Conservation (phyloP, 108 stramenopile genomes). For the Skeletonema tropicum region DNA sequence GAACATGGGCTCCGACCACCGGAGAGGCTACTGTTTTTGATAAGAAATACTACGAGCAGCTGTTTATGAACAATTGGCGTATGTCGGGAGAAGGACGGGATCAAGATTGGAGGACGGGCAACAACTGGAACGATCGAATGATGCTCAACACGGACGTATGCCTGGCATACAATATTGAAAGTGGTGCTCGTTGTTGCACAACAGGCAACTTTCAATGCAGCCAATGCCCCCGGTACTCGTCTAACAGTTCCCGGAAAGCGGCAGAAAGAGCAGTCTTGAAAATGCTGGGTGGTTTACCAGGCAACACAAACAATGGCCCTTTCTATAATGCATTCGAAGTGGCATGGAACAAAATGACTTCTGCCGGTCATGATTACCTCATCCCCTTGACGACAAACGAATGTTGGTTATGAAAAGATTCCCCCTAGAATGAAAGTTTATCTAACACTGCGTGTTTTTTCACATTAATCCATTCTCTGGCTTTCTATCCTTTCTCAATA, state of each 20-base stretch:
- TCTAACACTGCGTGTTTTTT: background rate
- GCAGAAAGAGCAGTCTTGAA: conserved; percentile 32
- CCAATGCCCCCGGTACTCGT: conserved; percentile 17
- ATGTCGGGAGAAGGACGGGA: conserved; percentile 7
- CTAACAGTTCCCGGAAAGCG: conserved; percentile 7
- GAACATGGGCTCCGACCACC: conserved; percentile 27
- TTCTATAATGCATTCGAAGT: conserved; percentile 32
- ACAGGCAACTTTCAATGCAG: conserved; percentile 18
- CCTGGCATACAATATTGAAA: conserved; percentile 22
- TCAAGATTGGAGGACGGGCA: conserved; percentile 39
- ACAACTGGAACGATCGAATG: conserved; percentile 12
- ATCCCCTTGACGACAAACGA: background rate
- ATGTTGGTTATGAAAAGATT: background rate
- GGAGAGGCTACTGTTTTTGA: conserved; percentile 34
- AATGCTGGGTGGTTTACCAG: conserved; percentile 30
- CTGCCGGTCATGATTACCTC: conserved; percentile 32
- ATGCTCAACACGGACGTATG: conserved; percentile 50
- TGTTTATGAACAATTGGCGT: conserved; percentile 32
- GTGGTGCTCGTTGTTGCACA: conserved; percentile 29
- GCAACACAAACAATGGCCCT: conserved; percentile 36
- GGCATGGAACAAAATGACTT: conserved; percentile 50
- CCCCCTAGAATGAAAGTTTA: background rate
- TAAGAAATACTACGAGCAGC: conserved; percentile 44
- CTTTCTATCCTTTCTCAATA: background rate
- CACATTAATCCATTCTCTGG: background rate